These are phyloP conservation scores for Solanum chmielewskii DNA, from an alignment of 257 asterid genomes.

Conservation along the genomic window DNA sequence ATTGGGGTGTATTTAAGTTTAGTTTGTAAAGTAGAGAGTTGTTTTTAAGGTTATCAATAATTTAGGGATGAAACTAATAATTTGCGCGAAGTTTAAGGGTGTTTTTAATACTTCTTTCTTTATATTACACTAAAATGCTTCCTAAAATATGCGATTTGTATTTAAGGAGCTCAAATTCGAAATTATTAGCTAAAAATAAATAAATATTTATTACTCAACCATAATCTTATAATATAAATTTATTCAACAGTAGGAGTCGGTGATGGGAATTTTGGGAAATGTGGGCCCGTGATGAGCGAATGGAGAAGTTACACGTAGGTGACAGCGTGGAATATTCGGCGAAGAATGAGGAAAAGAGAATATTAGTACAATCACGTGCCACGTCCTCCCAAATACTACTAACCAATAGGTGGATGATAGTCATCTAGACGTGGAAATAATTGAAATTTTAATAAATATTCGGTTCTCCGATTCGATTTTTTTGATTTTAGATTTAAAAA, in stretches of 20 bases:
- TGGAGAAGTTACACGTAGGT: slow-evolving; percentile 15
- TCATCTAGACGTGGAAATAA: not conserved
- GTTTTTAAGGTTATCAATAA: no score
- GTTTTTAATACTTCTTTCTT: no score
- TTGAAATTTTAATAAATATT: no score
- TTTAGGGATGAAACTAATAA: no score
- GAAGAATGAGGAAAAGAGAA: slow-evolving; percentile 46
- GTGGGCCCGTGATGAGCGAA: not conserved
- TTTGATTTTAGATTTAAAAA: no score
- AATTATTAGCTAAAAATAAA: no score
- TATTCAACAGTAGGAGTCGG: slow-evolving; percentile 7
- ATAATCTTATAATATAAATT: not conserved
- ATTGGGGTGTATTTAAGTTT: no score
- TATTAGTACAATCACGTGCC: slow-evolving; percentile 73
- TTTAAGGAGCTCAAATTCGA: not conserved
- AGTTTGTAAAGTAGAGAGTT: no score
- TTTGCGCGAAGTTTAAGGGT: rapidly evolving
- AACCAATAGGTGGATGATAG: not conserved
- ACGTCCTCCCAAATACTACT: slow-evolving; percentile 39
- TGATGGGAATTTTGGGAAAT: not conserved
- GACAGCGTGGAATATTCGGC: slow-evolving; percentile 30
- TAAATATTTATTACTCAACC: rapidly evolving
- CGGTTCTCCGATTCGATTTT: no score
- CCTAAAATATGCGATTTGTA: no score
- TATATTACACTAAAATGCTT: no score